Evolutionary conservation across 345 rosid genomes (phyloP).

Genomic region (Murraya koenigii): DNA sequence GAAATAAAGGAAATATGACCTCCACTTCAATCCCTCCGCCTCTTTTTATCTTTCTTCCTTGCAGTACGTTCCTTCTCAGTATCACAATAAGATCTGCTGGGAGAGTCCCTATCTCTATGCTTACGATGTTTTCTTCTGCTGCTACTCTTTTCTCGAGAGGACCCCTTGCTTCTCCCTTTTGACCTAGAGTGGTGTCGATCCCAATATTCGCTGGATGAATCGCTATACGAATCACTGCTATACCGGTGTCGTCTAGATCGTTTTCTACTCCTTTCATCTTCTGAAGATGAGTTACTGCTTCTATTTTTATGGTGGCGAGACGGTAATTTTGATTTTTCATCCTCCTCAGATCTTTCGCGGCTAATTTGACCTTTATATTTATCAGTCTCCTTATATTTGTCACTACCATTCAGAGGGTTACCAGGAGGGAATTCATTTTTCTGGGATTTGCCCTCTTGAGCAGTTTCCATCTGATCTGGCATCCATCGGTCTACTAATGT

Average conservation of each 20-base stretch:
- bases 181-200: slow-evolving; percentile 53
- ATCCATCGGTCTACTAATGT: slow-evolving; percentile 11
- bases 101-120: slow-evolving; percentile 42
- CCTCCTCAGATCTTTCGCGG: slow-evolving; percentile 18
- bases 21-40: slow-evolving; percentile 32
- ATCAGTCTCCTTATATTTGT: slow-evolving; percentile 14
- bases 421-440: slow-evolving; percentile 18
- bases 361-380: slow-evolving; percentile 21
- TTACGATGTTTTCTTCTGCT: slow-evolving; percentile 55
- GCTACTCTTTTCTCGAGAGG: slow-evolving; percentile 56
- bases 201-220: slow-evolving; percentile 46
- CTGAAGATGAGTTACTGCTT: slow-evolving; percentile 47
- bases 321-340: slow-evolving; percentile 35
- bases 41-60: slow-evolving; percentile 47
- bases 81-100: slow-evolving; percentile 38
- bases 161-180: slow-evolving; percentile 47
- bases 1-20: background rate
- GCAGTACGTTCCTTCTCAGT: slow-evolving; percentile 31
- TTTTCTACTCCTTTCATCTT: slow-evolving; percentile 57
- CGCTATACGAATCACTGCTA: slow-evolving; percentile 55
- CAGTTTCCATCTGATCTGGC: slow-evolving; percentile 12
- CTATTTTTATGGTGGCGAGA: slow-evolving; percentile 13
- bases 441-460: slow-evolving; percentile 20
- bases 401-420: slow-evolving; percentile 9
- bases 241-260: slow-evolving; percentile 35